phyloP scores from a whole-genome alignment of 2,329 filamentous ascomycete species.

The Fusarium sp. region DNA sequence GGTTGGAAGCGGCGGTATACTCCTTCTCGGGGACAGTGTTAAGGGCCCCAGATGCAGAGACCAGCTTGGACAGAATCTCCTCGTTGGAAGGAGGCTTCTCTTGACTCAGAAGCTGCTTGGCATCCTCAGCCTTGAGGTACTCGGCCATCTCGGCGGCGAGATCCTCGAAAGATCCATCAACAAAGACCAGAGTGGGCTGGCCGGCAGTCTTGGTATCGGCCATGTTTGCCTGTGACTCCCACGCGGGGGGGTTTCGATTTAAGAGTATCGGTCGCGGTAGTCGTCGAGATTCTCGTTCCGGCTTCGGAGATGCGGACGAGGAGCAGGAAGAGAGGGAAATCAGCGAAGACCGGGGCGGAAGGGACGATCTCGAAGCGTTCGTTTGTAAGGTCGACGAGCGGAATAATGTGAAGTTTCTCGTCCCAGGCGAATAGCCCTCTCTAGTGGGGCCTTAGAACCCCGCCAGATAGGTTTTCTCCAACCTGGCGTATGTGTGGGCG shows the following conservation, averaged over 20 bases:
- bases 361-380: slow-evolving; percentile 45
- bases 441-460: slow-evolving; percentile 54
- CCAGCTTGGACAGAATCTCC: slow-evolving; percentile 89
- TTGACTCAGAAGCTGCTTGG: slow-evolving; percentile 78
- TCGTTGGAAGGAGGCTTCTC: slow-evolving; percentile 77
- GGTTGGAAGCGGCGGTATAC: slow-evolving; percentile 95
- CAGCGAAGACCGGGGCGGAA: slow-evolving; percentile 34
- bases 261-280: slow-evolving; percentile 38
- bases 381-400: slow-evolving; percentile 48
- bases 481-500: slow-evolving; percentile 55
- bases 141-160: slow-evolving; percentile 94
- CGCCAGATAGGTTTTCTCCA: slow-evolving; percentile 54
- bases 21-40: slow-evolving; percentile 95
- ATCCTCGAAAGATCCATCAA: slow-evolving; percentile 95
- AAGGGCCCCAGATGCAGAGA: slow-evolving; percentile 80
- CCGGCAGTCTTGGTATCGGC: slow-evolving; percentile 56
- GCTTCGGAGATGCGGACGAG: slow-evolving; percentile 37
- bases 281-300: slow-evolving; percentile 32
- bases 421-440: slow-evolving; percentile 55
- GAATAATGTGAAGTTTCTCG: slow-evolving; percentile 50
- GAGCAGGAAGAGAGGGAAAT: slow-evolving; percentile 1
- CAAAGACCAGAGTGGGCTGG: slow-evolving; percentile 73
- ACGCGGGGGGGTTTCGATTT: slow-evolving; percentile 34
- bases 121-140: slow-evolving; percentile 87
- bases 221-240: slow-evolving; percentile 43